These are phyloP conservation scores for Olyra latifolia DNA, from an alignment of 176 grass and related monocot species.

Conservation along the genomic window DNA sequence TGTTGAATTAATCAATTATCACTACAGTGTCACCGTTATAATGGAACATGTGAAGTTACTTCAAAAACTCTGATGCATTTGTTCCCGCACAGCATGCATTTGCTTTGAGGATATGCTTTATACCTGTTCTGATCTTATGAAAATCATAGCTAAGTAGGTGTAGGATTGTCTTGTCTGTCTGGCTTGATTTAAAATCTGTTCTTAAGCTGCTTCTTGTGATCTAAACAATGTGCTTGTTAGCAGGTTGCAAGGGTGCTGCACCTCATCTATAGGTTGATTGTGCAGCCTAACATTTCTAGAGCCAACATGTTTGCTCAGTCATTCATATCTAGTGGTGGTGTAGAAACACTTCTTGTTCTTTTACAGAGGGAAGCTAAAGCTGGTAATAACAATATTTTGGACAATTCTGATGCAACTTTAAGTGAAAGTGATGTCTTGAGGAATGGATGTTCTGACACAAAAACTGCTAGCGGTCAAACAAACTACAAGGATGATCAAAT, in stretches of 20 bases:
- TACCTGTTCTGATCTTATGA: slow-evolving; percentile 2
- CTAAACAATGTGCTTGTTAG: slow-evolving; percentile 40
- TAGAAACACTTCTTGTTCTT: slow-evolving; percentile 95
- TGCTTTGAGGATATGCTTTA: slow-evolving; percentile 1
- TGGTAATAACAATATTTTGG: slow-evolving; percentile 70
- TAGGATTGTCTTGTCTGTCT: slow-evolving; percentile 8
- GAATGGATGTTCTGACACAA: slow-evolving; percentile 30
- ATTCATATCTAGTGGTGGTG: slow-evolving; percentile 79
- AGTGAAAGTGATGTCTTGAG: slow-evolving; percentile 31
- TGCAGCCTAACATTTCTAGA: slow-evolving; percentile 83
- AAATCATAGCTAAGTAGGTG: slow-evolving; percentile 19
- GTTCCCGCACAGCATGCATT: neutral
- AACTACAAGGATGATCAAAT: slow-evolving; percentile 41
- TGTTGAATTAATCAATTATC: slow-evolving; percentile 10
- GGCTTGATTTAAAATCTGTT: neutral
- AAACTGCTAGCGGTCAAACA: slow-evolving; percentile 35
- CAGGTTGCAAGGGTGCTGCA: slow-evolving; percentile 97
- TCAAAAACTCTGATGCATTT: neutral
- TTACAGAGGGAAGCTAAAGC: slow-evolving; percentile 82
- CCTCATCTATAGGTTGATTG: slow-evolving; percentile 92
- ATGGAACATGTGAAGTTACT: neutral
- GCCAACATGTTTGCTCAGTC: slow-evolving; percentile 88
- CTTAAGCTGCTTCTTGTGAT: slow-evolving; percentile 24
- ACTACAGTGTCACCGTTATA: neutral
- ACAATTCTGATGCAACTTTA: slow-evolving; percentile 43